Evolutionary conservation across 176 grass and related monocot genomes (phyloP).

Genomic region (Zea mays): DNA sequence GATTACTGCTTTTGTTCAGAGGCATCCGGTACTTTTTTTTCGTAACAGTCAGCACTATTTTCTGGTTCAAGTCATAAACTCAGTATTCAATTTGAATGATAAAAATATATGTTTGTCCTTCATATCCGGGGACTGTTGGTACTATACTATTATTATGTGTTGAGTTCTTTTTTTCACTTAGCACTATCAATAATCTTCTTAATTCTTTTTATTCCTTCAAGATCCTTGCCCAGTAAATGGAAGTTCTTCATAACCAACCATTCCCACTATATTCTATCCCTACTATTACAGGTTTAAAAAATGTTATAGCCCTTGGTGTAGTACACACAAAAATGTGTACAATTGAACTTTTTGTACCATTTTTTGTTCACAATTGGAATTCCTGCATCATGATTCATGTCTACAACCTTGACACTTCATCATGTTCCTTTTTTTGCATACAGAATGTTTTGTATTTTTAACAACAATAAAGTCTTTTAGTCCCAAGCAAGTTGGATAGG

Average conservation of each 20-base stretch:
- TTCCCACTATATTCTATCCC: conserved; percentile 23
- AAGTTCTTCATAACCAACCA: conserved; percentile 14
- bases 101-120: neutral
- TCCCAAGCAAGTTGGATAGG: too few species aligned
- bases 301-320: conserved; percentile 3
- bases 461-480: too few species aligned
- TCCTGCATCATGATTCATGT: conserved; percentile 12
- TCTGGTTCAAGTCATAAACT: conserved; percentile 39
- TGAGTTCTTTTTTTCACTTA: neutral
- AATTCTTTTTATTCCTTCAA: conserved; percentile 1
- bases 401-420: conserved; percentile 4
- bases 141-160: conserved; percentile 21
- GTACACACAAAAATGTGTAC: conserved; percentile 1
- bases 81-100: conserved; percentile 15
- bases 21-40: conserved; percentile 58
- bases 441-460: neutral
- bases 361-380: conserved; percentile 1
- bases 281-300: conserved; percentile 20
- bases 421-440: neutral
- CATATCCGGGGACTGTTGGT: conserved; percentile 4
- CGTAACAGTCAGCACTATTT: conserved; percentile 24
- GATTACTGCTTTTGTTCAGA: conserved; percentile 73
- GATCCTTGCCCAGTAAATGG: conserved; percentile 8
- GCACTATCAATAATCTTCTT: conserved; percentile 10
- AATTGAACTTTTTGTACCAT: conserved; percentile 15